Base-by-base conservation (phyloP, 1,284 basidiomycete species). In the Heliocybe sulcata region DNA sequence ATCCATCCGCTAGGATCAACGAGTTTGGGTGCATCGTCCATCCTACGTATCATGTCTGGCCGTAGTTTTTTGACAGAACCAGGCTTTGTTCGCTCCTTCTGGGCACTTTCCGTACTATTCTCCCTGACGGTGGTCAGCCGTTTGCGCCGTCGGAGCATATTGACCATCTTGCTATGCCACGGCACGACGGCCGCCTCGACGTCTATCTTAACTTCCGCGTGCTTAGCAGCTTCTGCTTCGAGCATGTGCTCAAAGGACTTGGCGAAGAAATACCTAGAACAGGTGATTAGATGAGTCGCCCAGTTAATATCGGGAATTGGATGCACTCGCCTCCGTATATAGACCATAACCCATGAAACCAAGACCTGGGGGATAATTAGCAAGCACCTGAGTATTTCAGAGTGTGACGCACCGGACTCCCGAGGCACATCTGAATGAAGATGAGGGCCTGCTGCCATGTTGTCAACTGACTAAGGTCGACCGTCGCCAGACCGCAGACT, bases 21-120 rank as follows among this genome's bases (percentile, higher is more conserved):
- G n/a, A 83, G 77, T 58, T 86, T 87, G 1, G 91, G 90, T 0
- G 84, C 84, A 52, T 82, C 83, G 55, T 92, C 86, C 70, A 92
- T 81, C 35, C 92, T 76, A 42, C 85, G 82, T 62, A 96, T 94
- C 93, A 95, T 95, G 58, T 91, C 85, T 31, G 87, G 76, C 42
- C 80, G 73, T n/a, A 94, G 60, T 54, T 70, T 77, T 38, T 64
- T 66, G 1, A 53, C 20, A 12, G 35, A n/a, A 26, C 51, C 20
- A 11, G 22, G 22, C 19, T 35, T 52, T 3, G 16, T 23, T 10
- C 51, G 51, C 51, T 52, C 33, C 33, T 33, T 53, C 35, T 4
- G 35, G 10, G 35, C 6, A n/a, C 27, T 38, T 16, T 29, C 27
- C n/a, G 12, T 22, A 16, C 22, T 26, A 8, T 49, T 26, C 47